These are phyloP conservation scores for Nephelium lappaceum DNA, from an alignment of 345 rosid species.

Conservation along the genomic window DNA sequence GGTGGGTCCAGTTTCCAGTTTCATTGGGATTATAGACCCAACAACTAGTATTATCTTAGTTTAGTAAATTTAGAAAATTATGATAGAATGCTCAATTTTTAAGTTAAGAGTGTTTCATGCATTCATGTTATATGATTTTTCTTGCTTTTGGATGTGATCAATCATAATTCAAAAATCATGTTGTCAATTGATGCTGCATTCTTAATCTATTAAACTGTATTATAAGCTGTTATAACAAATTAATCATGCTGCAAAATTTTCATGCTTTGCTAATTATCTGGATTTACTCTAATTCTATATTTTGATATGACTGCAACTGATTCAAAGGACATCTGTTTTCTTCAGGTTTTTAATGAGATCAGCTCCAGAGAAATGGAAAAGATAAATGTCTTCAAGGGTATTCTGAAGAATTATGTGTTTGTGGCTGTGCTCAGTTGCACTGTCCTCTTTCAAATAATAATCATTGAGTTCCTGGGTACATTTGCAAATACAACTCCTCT, in stretches of 20 bases:
- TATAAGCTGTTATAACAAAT: not conserved
- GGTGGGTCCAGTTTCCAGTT: conserved; percentile 43
- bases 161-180: not conserved
- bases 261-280: not conserved
- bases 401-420: conserved; percentile 65
- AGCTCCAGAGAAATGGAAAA: conserved; percentile 84
- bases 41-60: not conserved
- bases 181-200: not conserved
- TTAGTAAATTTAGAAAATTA: not conserved
- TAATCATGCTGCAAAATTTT: not conserved
- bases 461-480: conserved; percentile 64
- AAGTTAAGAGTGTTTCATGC: conserved; percentile 1
- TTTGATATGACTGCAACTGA: conserved; percentile 14
- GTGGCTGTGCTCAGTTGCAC: conserved; percentile 58
- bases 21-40: not conserved
- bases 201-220: not conserved
- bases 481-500: conserved; percentile 82
- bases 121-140: not conserved
- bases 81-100: not conserved
- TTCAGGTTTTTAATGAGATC: conserved; percentile 74
- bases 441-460: conserved; percentile 63
- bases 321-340: not conserved
- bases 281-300: not conserved
- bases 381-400: conserved; percentile 71
- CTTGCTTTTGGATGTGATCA: not conserved